Base-by-base conservation (phyloP, 805 yeast genomes). In the Teunomyces tritomae region DNA sequence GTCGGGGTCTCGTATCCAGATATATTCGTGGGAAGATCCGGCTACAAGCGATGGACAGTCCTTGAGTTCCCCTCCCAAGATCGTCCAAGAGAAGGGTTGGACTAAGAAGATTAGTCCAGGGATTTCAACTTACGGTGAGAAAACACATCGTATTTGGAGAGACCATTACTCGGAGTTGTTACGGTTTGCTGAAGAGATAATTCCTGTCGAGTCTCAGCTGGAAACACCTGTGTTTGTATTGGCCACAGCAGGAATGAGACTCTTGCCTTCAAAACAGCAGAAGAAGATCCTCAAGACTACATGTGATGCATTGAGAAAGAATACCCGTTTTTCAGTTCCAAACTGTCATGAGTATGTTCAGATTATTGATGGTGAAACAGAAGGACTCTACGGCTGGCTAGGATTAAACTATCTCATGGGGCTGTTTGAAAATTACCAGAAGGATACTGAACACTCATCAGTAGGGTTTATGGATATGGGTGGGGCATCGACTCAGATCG, bases 381-480 rank as follows among this genome's bases (percentile, higher is more conserved):
- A 94, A 69, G 99, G 98, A 1, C 63, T 92, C 7, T 94, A 89
- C 61, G 99, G 99, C 11, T 94, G 99, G 99, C 65, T 94, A 28
- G 94, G 92, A 0, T 72, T 94, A 42, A 94, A 94, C 63, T 94
- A 92, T 66, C 67, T 94, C 47, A 78, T 85, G 66, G 85, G 87
- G 1, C 79, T 79, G 50, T 71, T 87, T 43, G 74, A 84, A 50
- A 63, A 76, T 45, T 79, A 76, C 55, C 55, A 68, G 5, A 46
- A 52, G 2, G 63, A 61, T 8, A 61, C 65, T 2, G 55, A 42
- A 3, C 86, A 79, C 56, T 66, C 67, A n/a, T 83, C 96, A 0
- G 84, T 79, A 54, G 99, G 99, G 4, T 92, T 94, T 57, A 86
- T 94, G 92, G 99, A 94, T 65, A 94, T 94, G 99, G 99, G 99